Evolutionary conservation across 2,329 filamentous ascomycete genomes (phyloP), one percentile per base, ranked within the genome.

Genomic region (Talaromyces amestolkiae): DNA sequence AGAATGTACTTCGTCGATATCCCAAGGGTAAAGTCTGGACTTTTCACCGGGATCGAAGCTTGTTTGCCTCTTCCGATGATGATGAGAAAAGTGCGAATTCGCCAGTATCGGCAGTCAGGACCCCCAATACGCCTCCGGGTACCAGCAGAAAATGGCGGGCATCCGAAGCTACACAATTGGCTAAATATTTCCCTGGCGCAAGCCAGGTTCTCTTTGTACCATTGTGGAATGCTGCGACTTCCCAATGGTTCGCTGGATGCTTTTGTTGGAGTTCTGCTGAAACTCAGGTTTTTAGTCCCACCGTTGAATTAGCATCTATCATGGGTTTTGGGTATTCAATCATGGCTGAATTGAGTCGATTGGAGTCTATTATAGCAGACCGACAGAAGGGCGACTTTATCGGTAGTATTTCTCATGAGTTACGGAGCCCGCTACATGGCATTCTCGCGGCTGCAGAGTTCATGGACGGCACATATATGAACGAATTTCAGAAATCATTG

Each of bases 121-220:
- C 69, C 33, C 51, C 69, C 3, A 69, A 74, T 6, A 17, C 68
- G 9, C 65, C 70, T n/a, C 74, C 71, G 22, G 61, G 69, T 5
- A 56, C 66, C 15, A 66, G 67, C 4, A 76, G 71, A 63, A 73
- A 72, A 56, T 72, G 75, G 70, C 71, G 74, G 68, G 72, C 74
- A 58, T 64, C 72, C 19, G 74, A 82, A 70, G 78, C 77, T 58
- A 70, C 72, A 6, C 69, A 78, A 53, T 71, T 83, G 9, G 78
- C 78, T 31, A 72, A 75, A 22, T 79, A 80, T 63, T 84, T 86
- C 56, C 82, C 82, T 0, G 76, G 75, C 24, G 80, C 81, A 1
- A 74, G 78, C 0, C 82, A 82, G 58, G 73, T 85, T 5, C 76
- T 84, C 3, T 85, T 85, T 65, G 72, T 84, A 6, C 83, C 83